phyloP scores from a whole-genome alignment of 306 rosid genomes.

The Fagus sylvatica region DNA sequence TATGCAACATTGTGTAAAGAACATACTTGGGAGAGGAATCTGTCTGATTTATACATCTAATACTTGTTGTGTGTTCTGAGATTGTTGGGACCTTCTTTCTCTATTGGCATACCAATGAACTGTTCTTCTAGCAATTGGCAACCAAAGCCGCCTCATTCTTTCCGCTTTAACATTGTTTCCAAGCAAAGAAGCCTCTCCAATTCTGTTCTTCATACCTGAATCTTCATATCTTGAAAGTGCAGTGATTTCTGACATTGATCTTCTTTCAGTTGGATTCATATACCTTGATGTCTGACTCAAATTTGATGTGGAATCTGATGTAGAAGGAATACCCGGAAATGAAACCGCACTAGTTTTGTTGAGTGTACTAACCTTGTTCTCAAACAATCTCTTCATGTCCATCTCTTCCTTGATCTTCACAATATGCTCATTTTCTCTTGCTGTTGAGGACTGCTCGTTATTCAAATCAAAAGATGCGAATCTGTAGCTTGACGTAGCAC shows the following conservation, averaged over 20 bases:
- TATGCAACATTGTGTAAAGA: neutral
- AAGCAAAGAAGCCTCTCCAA: conserved; percentile 37
- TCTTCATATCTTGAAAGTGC: conserved; percentile 62
- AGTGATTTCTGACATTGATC: conserved; percentile 86
- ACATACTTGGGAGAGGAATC: conserved; percentile 11
- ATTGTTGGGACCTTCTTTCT: conserved; percentile 59
- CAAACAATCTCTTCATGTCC: conserved; percentile 63
- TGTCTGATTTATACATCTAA: conserved; percentile 51
- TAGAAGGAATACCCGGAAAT: conserved; percentile 11
- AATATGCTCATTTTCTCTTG: conserved; percentile 38
- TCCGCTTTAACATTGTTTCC: conserved; percentile 58
- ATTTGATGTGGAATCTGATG: conserved; percentile 24
- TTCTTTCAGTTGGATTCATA: conserved; percentile 43
- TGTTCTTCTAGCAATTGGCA: conserved; percentile 85
- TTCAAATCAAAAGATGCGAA: conserved; percentile 43
- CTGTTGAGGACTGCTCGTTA: neutral
- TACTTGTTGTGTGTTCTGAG: conserved; percentile 34
- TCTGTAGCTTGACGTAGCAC: conserved; percentile 56
- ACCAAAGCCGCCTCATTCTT: conserved; percentile 71
- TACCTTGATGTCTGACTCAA: conserved; percentile 34
- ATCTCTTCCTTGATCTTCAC: conserved; percentile 63
- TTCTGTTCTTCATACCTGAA: conserved; percentile 38
- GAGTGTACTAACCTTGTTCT: conserved; percentile 46
- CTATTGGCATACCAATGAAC: conserved; percentile 89
- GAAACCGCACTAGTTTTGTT: conserved; percentile 36